phyloP scores from a whole-genome alignment of 2,329 filamentous ascomycete genomes.

The Aphanoascus verrucosus region DNA sequence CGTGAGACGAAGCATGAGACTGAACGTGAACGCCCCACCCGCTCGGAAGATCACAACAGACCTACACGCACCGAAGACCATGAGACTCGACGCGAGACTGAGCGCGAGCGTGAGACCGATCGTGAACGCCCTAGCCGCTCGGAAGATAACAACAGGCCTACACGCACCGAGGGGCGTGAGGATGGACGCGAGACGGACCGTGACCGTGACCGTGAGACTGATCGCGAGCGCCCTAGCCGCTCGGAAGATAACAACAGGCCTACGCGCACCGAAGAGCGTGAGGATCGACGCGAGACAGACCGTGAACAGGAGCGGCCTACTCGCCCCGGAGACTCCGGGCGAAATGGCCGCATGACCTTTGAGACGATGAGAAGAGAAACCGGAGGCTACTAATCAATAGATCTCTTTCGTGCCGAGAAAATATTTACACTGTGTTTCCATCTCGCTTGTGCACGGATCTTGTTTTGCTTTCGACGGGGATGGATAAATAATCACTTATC shows the following conservation, averaged over 20 bases:
- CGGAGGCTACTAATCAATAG: neutral
- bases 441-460: too few species aligned
- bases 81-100: neutral
- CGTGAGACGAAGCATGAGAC: neutral
- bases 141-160: neutral
- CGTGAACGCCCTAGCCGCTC: neutral
- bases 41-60: neutral
- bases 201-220: neutral
- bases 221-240: neutral
- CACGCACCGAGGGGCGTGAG: neutral
- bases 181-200: neutral
- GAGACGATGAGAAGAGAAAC: neutral
- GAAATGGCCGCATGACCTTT: neutral
- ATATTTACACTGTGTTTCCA: too few species aligned
- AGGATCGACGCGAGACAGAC: neutral
- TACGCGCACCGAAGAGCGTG: neutral
- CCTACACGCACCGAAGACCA: neutral
- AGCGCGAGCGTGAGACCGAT: neutral
- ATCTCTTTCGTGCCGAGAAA: neutral
- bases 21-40: neutral
- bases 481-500: too few species aligned
- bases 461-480: too few species aligned
- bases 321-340: neutral
- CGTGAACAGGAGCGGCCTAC: neutral
- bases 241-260: neutral